phyloP scores from a whole-genome alignment of 2,329 filamentous ascomycete species.

The Colletotrichum lindemuthianum region DNA sequence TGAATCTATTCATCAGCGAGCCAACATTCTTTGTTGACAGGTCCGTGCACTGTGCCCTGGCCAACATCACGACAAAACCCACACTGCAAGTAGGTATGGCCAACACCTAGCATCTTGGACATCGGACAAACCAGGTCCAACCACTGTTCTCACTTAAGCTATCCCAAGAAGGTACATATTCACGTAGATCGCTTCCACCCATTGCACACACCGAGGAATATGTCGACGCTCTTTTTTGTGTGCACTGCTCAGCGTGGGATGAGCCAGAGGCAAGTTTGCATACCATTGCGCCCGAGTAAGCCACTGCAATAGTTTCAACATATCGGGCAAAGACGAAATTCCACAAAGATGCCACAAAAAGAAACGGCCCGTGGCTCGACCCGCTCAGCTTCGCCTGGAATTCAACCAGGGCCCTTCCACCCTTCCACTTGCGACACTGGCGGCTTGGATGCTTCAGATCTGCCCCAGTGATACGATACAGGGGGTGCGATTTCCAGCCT shows the following conservation, averaged over 20 bases:
- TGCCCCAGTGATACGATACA: constrained; percentile 30
- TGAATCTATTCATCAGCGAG: too few relatives aligned
- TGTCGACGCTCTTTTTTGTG: too few relatives aligned
- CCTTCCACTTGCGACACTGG: constrained; percentile 30
- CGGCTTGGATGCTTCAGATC: constrained; percentile 34
- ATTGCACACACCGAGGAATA: too few relatives aligned
- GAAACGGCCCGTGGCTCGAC: constrained; percentile 8
- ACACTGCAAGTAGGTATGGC: too few relatives aligned
- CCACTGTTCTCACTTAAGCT: too few relatives aligned
- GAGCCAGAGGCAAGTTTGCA: constrained; percentile 3
- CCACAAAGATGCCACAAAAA: constrained; percentile 10
- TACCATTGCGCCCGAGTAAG: not conserved
- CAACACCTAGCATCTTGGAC: too few relatives aligned
- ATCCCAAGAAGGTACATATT: too few relatives aligned
- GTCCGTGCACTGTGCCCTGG: too few relatives aligned
- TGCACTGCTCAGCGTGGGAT: not conserved
- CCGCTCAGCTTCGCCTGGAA: not conserved
- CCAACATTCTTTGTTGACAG: too few relatives aligned
- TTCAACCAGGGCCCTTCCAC: not conserved
- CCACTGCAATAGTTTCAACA: constrained; percentile 17
- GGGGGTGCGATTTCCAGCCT: constrained; percentile 8
- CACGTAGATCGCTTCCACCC: too few relatives aligned
- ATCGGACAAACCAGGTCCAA: too few relatives aligned
- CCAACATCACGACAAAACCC: too few relatives aligned
- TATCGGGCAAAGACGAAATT: not conserved